phyloP scores from a whole-genome alignment of 2,329 filamentous ascomycete genomes.

The Penicillium brevicompactum region DNA sequence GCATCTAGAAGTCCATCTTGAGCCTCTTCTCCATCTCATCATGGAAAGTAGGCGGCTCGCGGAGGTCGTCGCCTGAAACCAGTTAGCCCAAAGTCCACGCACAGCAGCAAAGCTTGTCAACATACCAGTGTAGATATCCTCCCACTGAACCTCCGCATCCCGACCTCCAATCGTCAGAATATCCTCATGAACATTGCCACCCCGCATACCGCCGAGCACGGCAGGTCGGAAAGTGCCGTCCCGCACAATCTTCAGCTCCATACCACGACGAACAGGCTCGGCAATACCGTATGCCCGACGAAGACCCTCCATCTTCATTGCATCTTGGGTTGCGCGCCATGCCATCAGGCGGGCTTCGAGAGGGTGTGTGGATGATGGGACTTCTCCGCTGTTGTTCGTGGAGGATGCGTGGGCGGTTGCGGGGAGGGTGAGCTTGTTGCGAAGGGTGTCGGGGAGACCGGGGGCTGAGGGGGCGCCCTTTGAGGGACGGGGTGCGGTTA shows the following conservation, averaged over 20 bases:
- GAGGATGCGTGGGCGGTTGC: slow-evolving; percentile 51
- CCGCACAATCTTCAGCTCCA: slow-evolving; percentile 89
- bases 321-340: slow-evolving; percentile 89
- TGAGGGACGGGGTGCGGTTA: slow-evolving; percentile 56
- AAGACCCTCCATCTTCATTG: slow-evolving; percentile 83
- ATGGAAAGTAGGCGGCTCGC: slow-evolving; percentile 73
- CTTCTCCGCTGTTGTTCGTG: slow-evolving; percentile 31
- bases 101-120: slow-evolving; percentile 20
- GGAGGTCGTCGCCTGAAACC: slow-evolving; percentile 64
- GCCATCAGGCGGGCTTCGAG: slow-evolving; percentile 85
- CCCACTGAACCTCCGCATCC: slow-evolving; percentile 81
- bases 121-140: slow-evolving; percentile 82
- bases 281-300: slow-evolving; percentile 87
- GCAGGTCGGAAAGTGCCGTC: slow-evolving; percentile 75
- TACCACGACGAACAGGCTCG: slow-evolving; percentile 86
- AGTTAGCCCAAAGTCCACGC: slow-evolving; percentile 5
- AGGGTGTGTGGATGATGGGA: slow-evolving; percentile 74
- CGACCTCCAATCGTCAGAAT: slow-evolving; percentile 70
- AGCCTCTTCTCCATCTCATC: slow-evolving; percentile 93
- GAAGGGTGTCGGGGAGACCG: slow-evolving; percentile 90
- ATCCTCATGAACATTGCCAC: slow-evolving; percentile 79
- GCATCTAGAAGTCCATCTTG: slow-evolving; percentile 63
- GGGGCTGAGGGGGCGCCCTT: slow-evolving; percentile 85
- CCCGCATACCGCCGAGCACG: slow-evolving; percentile 61
- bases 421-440: slow-evolving; percentile 73